Percentiles rank a stretch among this genome's conserved stretches.
phyloP scores from a whole-genome alignment of 2,329 filamentous ascomycete genomes.

The Ustulina deusta region DNA sequence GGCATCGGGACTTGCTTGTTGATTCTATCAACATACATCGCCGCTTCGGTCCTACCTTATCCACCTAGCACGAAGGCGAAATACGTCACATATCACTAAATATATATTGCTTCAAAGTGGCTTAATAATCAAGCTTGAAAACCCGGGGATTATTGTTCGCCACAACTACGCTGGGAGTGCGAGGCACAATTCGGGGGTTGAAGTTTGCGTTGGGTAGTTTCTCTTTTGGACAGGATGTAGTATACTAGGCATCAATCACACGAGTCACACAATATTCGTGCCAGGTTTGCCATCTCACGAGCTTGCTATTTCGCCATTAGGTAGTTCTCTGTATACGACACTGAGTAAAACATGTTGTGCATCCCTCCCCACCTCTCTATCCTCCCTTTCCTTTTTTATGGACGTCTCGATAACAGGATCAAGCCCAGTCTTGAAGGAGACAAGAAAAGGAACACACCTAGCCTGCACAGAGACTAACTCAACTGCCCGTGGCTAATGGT shows the following conservation, averaged over 20 bases:
- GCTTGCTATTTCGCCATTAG: background rate
- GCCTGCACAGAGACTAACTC: background rate
- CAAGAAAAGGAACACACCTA: background rate
- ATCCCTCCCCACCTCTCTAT: background rate
- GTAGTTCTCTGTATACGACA: background rate
- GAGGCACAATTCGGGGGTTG: background rate
- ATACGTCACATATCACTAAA: slow-evolving; percentile 10
- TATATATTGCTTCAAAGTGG: background rate
- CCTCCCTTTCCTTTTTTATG: background rate
- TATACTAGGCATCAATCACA: background rate
- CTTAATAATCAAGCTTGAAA: background rate
- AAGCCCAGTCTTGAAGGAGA: too few relatives aligned
- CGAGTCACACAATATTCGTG: background rate
- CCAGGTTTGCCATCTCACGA: background rate
- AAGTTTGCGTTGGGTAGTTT: slow-evolving; percentile 1
- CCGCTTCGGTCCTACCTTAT: background rate
- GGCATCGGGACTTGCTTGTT: background rate
- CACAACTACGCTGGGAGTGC: background rate
- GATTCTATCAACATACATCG: background rate
- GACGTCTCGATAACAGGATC: background rate
- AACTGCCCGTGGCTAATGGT: background rate
- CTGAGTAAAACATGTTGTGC: background rate
- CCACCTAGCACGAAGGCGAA: background rate
- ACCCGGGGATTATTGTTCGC: background rate
- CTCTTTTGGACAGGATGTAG: background rate